These are phyloP conservation scores for Lactarius indigo DNA, from an alignment of 768 basidiomycete genomes.

Conservation along the genomic window DNA sequence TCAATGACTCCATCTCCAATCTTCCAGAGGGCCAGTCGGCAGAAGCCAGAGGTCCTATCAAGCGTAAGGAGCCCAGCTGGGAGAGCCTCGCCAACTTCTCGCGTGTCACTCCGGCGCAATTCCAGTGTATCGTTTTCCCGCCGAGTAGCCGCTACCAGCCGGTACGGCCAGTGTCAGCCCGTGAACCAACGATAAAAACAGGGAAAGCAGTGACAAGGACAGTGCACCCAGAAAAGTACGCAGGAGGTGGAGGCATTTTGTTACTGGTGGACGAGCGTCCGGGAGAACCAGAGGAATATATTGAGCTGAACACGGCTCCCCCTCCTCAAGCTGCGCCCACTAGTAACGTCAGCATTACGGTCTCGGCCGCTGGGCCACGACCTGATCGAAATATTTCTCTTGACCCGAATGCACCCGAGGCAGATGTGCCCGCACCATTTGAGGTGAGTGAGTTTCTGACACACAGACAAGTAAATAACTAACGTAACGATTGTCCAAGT, in stretches of 20 bases:
- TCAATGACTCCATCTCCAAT: slow-evolving; percentile 50
- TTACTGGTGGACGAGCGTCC: slow-evolving; percentile 74
- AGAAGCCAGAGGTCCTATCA: slow-evolving; percentile 39
- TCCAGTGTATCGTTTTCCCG: slow-evolving; percentile 82
- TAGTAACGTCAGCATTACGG: slow-evolving; percentile 31
- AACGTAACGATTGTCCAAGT: slow-evolving; percentile 49
- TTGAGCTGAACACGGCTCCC: slow-evolving; percentile 48
- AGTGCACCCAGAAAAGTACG: slow-evolving; percentile 54
- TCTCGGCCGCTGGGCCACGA: slow-evolving; percentile 29
- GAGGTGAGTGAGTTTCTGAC: slow-evolving; percentile 55
- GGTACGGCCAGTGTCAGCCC: slow-evolving; percentile 70
- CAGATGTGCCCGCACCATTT: slow-evolving; percentile 73
- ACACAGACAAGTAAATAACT: slow-evolving; percentile 26
- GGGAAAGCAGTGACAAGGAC: slow-evolving; percentile 32
- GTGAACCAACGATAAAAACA: slow-evolving; percentile 23
- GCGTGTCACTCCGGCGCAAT: slow-evolving; percentile 86
- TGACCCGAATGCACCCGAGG: slow-evolving; percentile 69
- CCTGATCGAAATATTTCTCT: slow-evolving; percentile 52
- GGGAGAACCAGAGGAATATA: slow-evolving; percentile 68
- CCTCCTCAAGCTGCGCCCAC: slow-evolving; percentile 29
- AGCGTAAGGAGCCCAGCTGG: slow-evolving; percentile 73
- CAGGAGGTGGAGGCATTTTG: slow-evolving; percentile 84
- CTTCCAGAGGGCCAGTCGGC: slow-evolving; percentile 43
- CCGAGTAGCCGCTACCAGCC: slow-evolving; percentile 79
- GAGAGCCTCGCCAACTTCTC: slow-evolving; percentile 85